Base-by-base conservation (phyloP, 23 red algal genomes). In the Pyropia yezoensis region DNA sequence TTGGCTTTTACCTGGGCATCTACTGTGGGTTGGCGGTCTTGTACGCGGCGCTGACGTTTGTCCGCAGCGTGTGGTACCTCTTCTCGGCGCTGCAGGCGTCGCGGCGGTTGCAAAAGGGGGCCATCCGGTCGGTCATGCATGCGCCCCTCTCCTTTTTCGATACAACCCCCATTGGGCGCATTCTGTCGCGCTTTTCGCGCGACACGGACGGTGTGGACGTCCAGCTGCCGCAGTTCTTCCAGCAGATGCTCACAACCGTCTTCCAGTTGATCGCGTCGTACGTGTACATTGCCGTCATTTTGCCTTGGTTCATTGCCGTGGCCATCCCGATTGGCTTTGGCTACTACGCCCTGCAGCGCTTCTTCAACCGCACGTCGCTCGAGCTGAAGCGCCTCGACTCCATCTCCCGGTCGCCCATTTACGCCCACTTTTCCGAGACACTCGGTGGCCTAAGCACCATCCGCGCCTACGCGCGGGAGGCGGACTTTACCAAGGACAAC, bases 131-230 rank as follows among this genome's bases (percentile, higher is more conserved):
- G 47, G 94, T 98, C 18, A 56, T 91, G 18, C 25, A 67, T 9
- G 94, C 94, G 56, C 94, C 94, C 1, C 73, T 98, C 39, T 68
- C 68, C 33, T 98, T 98, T 62, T 98, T 90, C 59, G 94, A 98
- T 33, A 78, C 75, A 3, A 98, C 94, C 34, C 94, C 94, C 3
- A 88, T 98, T 9, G 94, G 94, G 34, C 71, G 94, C 50, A 87
- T 98, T 45, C 77, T 98, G 59, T 87, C 82, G 57, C 79, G 90
- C 17, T 95, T 95, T 51, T 87, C 80, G 2, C 63, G 82, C 49
- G 90, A 95, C 70, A 72, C 87, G 14, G 64, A 59, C 19, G 59
- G 57, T 24, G 33, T 83, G 34, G 90, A 95, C 57, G 63, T 78
- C 26, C 74, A 82, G 64, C 67, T 95, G 33, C 80, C 90, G 28